A percentile compares a stretch with the other conserved stretches of the same genome.
These are phyloP conservation scores for Carex scoparia DNA, from an alignment of 176 grass and related monocot species.

Conservation along the genomic window DNA sequence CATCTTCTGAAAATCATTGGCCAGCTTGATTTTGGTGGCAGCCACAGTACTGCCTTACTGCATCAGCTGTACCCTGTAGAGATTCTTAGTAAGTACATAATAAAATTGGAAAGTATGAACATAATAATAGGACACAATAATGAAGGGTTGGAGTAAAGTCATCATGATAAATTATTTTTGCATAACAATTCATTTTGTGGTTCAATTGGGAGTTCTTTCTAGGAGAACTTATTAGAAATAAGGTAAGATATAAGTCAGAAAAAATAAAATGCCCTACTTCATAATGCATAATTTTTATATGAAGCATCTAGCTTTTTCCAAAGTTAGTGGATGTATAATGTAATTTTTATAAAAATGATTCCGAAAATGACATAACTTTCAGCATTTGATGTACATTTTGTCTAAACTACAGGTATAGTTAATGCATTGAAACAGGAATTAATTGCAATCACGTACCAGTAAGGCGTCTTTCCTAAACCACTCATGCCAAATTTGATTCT, in stretches of 20 bases:
- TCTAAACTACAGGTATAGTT: not conserved
- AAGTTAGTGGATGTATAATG: not conserved
- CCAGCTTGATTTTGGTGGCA: not conserved
- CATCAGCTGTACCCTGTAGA: slow-evolving; percentile 89
- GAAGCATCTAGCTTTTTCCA: not conserved
- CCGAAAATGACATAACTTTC: not conserved
- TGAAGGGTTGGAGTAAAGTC: not conserved
- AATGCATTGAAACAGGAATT: not conserved
- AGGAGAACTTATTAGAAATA: not conserved
- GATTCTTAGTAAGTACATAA: not conserved
- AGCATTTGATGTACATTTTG: not conserved
- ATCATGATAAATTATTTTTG: no score
- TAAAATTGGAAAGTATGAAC: not conserved
- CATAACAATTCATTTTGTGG: not conserved
- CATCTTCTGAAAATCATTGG: not conserved
- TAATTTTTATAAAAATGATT: no score
- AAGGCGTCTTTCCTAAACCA: not conserved
- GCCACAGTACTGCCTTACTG: slow-evolving; percentile 42
- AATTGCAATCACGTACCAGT: not conserved
- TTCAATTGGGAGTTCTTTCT: not conserved
- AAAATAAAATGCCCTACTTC: not conserved
- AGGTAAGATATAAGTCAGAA: not conserved
- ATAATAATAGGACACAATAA: not conserved
- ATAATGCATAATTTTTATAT: not conserved
- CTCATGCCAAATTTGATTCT: not conserved